Conservation (phyloP, 495 filamentous ascomycete genomes). For the Tuber aestivum region DNA sequence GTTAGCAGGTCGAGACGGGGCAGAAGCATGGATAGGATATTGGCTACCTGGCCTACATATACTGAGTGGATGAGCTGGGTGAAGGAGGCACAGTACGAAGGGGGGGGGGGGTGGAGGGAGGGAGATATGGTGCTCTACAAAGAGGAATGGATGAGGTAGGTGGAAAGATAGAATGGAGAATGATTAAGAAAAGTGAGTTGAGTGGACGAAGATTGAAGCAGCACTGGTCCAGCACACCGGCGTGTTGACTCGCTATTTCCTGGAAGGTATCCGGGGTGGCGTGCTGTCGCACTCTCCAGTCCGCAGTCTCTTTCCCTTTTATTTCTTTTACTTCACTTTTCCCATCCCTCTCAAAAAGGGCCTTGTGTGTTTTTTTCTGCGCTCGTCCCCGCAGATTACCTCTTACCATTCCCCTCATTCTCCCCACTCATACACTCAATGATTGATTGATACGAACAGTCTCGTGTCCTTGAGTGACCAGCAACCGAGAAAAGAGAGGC, state of each 20-base stretch:
- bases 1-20: slow-evolving; percentile 30
- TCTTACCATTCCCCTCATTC: not conserved
- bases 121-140: slow-evolving; percentile 36
- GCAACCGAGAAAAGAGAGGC: not conserved
- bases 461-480: not conserved
- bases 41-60: slow-evolving; percentile 33
- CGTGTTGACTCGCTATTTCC: not conserved
- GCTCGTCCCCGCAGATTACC: not conserved
- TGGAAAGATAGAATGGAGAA: slow-evolving; percentile 11
- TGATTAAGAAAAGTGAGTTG: slow-evolving; percentile 22
- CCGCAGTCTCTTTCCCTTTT: not conserved
- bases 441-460: not conserved
- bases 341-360: not conserved
- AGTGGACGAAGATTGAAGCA: not conserved
- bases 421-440: not conserved
- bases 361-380: not conserved
- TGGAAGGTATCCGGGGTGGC: not conserved
- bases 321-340: not conserved
- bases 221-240: slow-evolving; percentile 1
- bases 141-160: slow-evolving; percentile 14
- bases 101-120: slow-evolving; percentile 21
- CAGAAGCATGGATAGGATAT: slow-evolving; percentile 27
- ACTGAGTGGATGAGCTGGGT: slow-evolving; percentile 21
- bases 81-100: slow-evolving; percentile 19
- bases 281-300: not conserved